These are phyloP conservation scores for Uronychia binucleata DNA, from an alignment of 73 alveolate species.

Conservation along the genomic window DNA sequence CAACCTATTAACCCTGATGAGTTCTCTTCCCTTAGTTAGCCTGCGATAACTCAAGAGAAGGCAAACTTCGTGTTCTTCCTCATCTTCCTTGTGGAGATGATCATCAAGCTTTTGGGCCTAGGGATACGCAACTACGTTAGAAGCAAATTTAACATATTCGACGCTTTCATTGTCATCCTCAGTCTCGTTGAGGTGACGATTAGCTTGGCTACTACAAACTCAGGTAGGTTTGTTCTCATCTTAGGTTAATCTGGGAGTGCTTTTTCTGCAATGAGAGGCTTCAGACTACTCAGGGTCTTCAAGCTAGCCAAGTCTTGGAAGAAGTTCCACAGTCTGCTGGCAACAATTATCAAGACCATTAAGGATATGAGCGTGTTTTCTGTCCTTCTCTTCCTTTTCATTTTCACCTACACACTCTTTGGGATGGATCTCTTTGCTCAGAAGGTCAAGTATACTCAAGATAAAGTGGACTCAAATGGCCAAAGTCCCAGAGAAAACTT, in stretches of 20 bases:
- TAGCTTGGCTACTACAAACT: constrained; percentile 53
- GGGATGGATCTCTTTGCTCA: constrained; percentile 67
- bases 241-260: constrained; percentile 26
- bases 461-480: constrained; percentile 36
- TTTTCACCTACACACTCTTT: constrained; percentile 47
- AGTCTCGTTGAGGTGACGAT: constrained; percentile 68
- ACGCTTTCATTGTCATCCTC: constrained; percentile 70
- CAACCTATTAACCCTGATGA: too few species aligned
- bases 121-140: constrained; percentile 24
- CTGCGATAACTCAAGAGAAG: constrained; percentile 16
- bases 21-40: too few species aligned
- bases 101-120: constrained; percentile 45
- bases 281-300: constrained; percentile 55
- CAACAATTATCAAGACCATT: constrained; percentile 53
- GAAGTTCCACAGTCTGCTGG: constrained; percentile 41
- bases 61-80: constrained; percentile 40
- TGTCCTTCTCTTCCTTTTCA: constrained; percentile 49
- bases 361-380: constrained; percentile 49
- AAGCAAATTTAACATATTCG: constrained; percentile 59
- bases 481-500: constrained; percentile 30
- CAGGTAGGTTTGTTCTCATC: not conserved
- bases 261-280: constrained; percentile 54
- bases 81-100: constrained; percentile 47
- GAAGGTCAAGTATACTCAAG: constrained; percentile 2
- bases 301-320: constrained; percentile 66